Evolutionary conservation across 768 basidiomycete genomes (phyloP), one percentile per base, ranked within the genome.

Genomic region (Russula lepida): DNA sequence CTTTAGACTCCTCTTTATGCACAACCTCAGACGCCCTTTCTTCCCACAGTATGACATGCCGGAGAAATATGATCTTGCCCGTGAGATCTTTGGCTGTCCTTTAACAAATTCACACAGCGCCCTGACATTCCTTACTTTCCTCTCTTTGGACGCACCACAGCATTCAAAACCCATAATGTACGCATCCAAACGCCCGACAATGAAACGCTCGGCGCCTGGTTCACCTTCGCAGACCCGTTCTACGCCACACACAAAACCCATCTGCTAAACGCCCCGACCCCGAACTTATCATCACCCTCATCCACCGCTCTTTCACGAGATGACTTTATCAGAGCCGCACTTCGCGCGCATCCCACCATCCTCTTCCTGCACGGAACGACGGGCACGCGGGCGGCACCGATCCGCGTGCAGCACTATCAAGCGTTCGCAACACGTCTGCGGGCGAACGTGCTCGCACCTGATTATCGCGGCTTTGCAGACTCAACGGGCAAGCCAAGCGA

Each of bases 381-480:
- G 1, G 95, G 78, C 0, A 92, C 89, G 0, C 83, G 95, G n/a
- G 91, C 89, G 0, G 77, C 82, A 8, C 66, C 74, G 0, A 79
- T 77, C 44, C 86, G 95, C 6, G 77, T 94, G 19, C 78, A 78
- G 19, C 78, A 84, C 32, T 92, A 92, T 69, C 73, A 78, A 23
- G 77, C 80, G 0, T 85, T 86, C 67, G 79, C 88, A 0, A 79
- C 84, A 1, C 80, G 86, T 0, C 74, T 91, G 8, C 75, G 77
- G 13, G 81, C 81, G 21, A 95, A 95, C 71, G 86, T 97, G 11
- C 75, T 98, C 28, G 84, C 84, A 1, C 83, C 93, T 39, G 95
- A 98, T 73, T 98, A 98, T 71, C 83, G 95, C 54, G 95, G 95
- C 1, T 98, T 89, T 69, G 95, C 78, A 0, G 94, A 98, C 69